Conservation (phyloP, 148 eudicot species). For the Camellia granthamiana region DNA sequence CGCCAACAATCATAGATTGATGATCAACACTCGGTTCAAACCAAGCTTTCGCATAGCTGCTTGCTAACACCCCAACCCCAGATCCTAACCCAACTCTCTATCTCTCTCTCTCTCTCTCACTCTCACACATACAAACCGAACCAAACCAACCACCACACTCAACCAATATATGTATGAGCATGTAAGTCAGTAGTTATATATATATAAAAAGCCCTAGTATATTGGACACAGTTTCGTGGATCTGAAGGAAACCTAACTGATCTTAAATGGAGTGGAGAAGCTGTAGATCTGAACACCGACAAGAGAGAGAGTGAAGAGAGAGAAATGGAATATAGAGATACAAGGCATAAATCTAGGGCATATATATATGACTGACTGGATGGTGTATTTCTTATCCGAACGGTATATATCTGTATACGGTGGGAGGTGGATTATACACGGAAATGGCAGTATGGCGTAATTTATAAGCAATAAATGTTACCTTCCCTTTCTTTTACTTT, state of each 20-base stretch:
- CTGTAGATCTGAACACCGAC: conserved; percentile 30
- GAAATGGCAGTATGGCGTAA: no score
- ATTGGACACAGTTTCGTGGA: background rate
- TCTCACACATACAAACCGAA: background rate
- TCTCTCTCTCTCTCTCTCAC: background rate
- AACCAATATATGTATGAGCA: background rate
- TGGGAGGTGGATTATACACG: background rate
- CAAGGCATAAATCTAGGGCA: conserved; percentile 17
- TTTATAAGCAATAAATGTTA: no score
- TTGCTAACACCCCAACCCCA: background rate
- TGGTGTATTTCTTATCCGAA: background rate
- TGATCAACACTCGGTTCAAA: background rate
- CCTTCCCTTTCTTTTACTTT: no score
- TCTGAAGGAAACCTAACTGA: background rate
- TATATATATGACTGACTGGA: background rate
- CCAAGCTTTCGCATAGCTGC: conserved; percentile 15
- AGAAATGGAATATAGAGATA: background rate
- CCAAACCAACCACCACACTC: background rate
- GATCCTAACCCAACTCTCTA: no score
- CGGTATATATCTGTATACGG: background rate
- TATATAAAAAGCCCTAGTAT: background rate
- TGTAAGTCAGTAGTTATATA: background rate
- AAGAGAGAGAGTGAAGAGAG: conserved; percentile 5
- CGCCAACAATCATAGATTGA: conserved; percentile 20
- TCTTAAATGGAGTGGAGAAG: background rate